Evolutionary conservation across 2,329 filamentous ascomycete genomes (phyloP).

Genomic region (Monilinia vaccinii-corymbosi): DNA sequence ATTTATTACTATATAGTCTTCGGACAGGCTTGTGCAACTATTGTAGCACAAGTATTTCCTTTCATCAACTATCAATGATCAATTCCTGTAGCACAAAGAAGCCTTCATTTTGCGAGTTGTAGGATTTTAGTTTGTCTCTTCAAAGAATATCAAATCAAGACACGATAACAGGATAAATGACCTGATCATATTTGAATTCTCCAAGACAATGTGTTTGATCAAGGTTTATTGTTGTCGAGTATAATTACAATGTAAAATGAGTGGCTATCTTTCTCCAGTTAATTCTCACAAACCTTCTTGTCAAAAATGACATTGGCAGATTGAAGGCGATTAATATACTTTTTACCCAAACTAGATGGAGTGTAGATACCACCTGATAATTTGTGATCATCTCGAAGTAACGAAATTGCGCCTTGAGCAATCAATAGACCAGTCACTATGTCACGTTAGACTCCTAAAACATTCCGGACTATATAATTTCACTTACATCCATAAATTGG

Average conservation of each 20-base stretch:
- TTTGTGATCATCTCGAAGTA: slow-evolving; percentile 51
- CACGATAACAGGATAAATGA: neutral
- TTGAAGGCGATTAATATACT: slow-evolving; percentile 54
- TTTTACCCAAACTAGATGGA: slow-evolving; percentile 60
- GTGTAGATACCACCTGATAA: slow-evolving; percentile 62
- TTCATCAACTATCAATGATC: neutral
- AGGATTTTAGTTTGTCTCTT: neutral
- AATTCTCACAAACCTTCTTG: slow-evolving; percentile 36
- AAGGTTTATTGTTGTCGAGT: neutral
- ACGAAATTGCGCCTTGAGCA: slow-evolving; percentile 53
- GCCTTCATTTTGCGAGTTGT: neutral
- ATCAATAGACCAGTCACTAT: slow-evolving; percentile 57
- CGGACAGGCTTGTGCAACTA: neutral
- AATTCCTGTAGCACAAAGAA: neutral
- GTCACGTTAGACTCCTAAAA: slow-evolving; percentile 10
- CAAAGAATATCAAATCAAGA: neutral
- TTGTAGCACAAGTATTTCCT: neutral
- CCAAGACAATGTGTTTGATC: neutral
- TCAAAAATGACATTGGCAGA: slow-evolving; percentile 53
- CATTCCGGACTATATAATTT: neutral
- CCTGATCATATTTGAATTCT: neutral
- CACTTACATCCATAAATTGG: slow-evolving; percentile 55
- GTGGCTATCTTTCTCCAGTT: neutral
- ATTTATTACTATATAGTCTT: neutral
- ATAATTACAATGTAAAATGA: neutral